A percentile compares a stretch with the other conserved stretches of the same genome.
Evolutionary conservation across 1,139 yeast species (phyloP).

Genomic region (Debaryomyces fabryi): DNA sequence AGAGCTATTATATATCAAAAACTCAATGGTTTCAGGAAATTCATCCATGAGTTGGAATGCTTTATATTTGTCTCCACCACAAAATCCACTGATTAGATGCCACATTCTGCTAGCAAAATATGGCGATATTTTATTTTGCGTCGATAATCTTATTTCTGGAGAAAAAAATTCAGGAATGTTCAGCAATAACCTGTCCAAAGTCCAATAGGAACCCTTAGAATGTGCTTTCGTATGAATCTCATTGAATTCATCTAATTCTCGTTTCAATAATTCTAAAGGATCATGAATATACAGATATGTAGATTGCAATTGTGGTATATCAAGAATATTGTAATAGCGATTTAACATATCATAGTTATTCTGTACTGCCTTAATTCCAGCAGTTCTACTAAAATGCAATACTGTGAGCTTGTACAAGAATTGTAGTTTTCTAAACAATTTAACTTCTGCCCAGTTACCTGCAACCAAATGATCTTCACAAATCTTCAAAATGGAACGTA

Average conservation of each 20-base stretch:
- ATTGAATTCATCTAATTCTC: conserved; percentile 13
- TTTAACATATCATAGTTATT: conserved; percentile 28
- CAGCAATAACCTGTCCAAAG: conserved; percentile 15
- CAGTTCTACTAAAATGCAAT: conserved; percentile 18
- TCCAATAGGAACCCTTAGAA: conserved; percentile 12
- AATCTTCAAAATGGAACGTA: conserved; percentile 23
- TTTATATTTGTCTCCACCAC: conserved; percentile 18
- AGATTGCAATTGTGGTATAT: conserved; percentile 13
- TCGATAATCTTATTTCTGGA: conserved; percentile 26
- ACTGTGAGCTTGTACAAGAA: conserved; percentile 30
- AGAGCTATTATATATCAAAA: conserved; percentile 24
- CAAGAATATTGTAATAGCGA: conserved; percentile 29
- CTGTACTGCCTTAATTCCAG: conserved; percentile 18
- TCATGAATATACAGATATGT: conserved; percentile 9
- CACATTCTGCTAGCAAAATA: conserved; percentile 19
- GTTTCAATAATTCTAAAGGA: conserved; percentile 11
- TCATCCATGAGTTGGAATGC: conserved; percentile 33
- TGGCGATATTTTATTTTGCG: conserved; percentile 25
- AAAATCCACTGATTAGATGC: conserved; percentile 20
- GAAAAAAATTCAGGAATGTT: conserved; percentile 28
- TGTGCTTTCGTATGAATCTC: conserved; percentile 4
- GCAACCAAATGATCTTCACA: conserved; percentile 35
- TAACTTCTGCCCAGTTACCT: conserved; percentile 36
- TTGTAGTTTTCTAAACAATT: conserved; percentile 24
- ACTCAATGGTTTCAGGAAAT: conserved; percentile 40